Evolutionary conservation across 805 yeast genomes (phyloP).

Genomic region (Suhomyces sp.): DNA sequence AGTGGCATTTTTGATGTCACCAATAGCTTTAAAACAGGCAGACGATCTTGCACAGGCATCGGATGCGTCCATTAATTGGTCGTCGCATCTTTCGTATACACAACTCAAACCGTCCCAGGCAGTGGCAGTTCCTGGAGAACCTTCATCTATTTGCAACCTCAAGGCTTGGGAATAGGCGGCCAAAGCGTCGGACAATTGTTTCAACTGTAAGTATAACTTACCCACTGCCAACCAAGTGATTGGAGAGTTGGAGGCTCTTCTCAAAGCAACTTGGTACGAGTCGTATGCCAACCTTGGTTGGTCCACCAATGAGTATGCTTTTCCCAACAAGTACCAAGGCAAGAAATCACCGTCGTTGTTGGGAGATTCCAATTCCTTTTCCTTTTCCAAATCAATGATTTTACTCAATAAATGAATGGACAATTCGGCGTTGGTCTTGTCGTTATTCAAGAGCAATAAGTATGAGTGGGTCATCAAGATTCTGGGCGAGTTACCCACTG

Average conservation of each 20-base stretch:
- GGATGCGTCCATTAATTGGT: conserved; percentile 57
- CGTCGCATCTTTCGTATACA: conserved; percentile 63
- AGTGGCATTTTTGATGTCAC: conserved; percentile 41
- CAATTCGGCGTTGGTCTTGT: conserved; percentile 23
- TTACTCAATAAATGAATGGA: conserved; percentile 39
- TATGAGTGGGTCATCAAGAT: conserved; percentile 51
- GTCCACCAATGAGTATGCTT: conserved; percentile 47
- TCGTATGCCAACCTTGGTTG: conserved; percentile 54
- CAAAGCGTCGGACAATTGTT: conserved; percentile 63
- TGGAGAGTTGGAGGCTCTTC: conserved; percentile 53
- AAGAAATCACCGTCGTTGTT: conserved; percentile 46
- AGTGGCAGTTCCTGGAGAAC: conserved; percentile 48
- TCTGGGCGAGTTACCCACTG: conserved; percentile 46
- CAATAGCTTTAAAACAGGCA: conserved; percentile 47
- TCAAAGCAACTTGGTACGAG: conserved; percentile 52
- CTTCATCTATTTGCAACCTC: conserved; percentile 48
- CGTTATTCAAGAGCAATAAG: conserved; percentile 38
- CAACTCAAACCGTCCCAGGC: conserved; percentile 68
- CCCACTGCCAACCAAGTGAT: conserved; percentile 70
- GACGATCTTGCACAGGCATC: conserved; percentile 58
- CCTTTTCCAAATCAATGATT: conserved; percentile 27
- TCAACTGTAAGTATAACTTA: conserved; percentile 53
- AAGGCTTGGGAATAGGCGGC: conserved; percentile 69
- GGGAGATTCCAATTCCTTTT: conserved; percentile 14
- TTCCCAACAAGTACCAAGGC: conserved; percentile 57